Evolutionary conservation across 768 basidiomycete species (phyloP), one percentile per base, ranked within the genome.

Genomic region (Lenzites betulinus): DNA sequence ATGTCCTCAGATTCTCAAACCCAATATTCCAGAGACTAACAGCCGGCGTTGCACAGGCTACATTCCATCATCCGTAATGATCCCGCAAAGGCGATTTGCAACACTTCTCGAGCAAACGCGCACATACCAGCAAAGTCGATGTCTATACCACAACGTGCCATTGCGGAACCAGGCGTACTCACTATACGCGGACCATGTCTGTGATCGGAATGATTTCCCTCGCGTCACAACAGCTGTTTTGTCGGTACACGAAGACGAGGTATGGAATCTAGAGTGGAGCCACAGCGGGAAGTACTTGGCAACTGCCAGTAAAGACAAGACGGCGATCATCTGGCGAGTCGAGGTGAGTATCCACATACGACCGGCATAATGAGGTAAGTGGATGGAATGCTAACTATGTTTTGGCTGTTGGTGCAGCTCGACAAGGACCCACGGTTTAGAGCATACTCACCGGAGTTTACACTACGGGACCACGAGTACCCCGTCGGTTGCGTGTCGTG

Each of bases 261-360:
- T 99, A 43, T 98, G 96, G 95, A 87, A 90, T 70, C 74, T 98
- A 60, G 90, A 89, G 71, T 99, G 95, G 95, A 96, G 94, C 74
- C 92, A 92, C 67, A 87, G 89, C 70, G 97, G 97, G 2, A 74
- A 75, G 50, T 87, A 82, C 67, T 79, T 99, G 51, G 97, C 95
- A 30, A 95, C 88, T 64, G 91, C 90, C 38, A 90, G 95, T 57
- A 92, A 85, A 73, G 96, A 98, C 74, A 86, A 84, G 76, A 81
- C 83, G 5, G 94, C 90, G 7, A 91, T 97, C 56, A 89, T 98
- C 51, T 98, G 95, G 95, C 81, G 81, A 47, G 80, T 94, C 55
- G 84, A 84, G 77, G 95, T 93, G 74, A 69, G 90, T 76, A 38
- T 51, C 58, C 49, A 13, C 51, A 61, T 59, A 30, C 47, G 41